Conservation (phyloP, 2,329 filamentous ascomycete genomes). For the Pseudogymnoascus sp. region DNA sequence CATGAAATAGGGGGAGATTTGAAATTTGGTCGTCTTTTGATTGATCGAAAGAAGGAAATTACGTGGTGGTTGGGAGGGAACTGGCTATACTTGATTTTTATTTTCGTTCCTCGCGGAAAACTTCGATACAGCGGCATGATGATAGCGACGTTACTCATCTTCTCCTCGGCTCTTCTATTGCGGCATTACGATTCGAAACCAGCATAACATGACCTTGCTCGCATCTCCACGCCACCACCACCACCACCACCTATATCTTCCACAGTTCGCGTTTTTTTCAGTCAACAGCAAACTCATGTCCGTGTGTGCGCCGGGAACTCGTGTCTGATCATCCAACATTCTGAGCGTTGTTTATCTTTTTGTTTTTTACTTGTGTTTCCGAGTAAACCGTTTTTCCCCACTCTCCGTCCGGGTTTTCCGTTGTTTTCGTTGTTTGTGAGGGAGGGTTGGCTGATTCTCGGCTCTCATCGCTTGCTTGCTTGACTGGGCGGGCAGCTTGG, state of each 20-base stretch:
- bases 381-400: background rate
- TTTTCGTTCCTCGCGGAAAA: slow-evolving; percentile 3
- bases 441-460: background rate
- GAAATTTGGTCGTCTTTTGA: background rate
- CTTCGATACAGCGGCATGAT: slow-evolving; percentile 5
- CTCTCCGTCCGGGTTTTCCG: background rate
- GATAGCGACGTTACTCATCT: slow-evolving; percentile 3
- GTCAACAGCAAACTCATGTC: background rate
- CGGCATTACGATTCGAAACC: background rate
- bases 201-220: background rate
- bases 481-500: background rate
- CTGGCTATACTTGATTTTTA: slow-evolving; percentile 6
- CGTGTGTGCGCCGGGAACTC: background rate
- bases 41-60: background rate
- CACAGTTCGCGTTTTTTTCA: background rate
- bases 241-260: background rate
- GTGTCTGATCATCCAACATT: slow-evolving; percentile 7
- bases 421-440: background rate
- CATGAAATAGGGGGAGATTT: background rate
- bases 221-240: background rate
- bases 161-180: no score
- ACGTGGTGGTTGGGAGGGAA: background rate
- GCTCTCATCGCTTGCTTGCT: background rate
- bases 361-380: background rate
- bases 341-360: background rate